Conservation (phyloP, 2,329 filamentous ascomycete genomes). For the Aspergillus calidoustus region DNA sequence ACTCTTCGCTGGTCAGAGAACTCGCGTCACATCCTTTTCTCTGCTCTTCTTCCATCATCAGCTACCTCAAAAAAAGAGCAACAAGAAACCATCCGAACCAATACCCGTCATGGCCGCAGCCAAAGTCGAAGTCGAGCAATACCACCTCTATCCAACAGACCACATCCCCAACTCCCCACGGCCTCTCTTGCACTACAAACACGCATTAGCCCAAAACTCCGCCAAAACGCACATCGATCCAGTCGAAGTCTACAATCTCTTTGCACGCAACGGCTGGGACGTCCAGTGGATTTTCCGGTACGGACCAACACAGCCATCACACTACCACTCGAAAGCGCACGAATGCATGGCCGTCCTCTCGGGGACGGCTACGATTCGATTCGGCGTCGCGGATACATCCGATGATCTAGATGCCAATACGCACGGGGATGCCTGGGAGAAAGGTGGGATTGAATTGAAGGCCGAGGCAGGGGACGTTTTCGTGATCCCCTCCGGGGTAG, state of each 20-base stretch:
- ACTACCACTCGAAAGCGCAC: conserved; percentile 62
- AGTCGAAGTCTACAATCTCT: conserved; percentile 48
- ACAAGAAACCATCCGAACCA: no score
- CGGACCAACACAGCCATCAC: conserved; percentile 57
- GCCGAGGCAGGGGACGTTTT: conserved; percentile 62
- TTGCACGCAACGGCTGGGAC: conserved; percentile 57
- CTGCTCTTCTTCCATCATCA: no score
- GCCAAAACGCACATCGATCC: conserved; percentile 20
- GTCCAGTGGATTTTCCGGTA: conserved; percentile 64
- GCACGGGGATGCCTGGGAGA: conserved; percentile 39
- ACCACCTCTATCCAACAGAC: conserved; percentile 47
- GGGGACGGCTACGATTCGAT: conserved; percentile 58
- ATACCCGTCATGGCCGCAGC: no score
- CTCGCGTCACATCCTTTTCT: no score
- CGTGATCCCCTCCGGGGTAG: conserved; percentile 60
- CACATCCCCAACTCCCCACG: conserved; percentile 58
- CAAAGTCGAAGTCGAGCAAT: conserved; percentile 19
- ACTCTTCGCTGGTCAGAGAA: no score
- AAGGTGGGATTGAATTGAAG: conserved; percentile 53
- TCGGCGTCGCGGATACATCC: conserved; percentile 57
- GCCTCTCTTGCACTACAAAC: conserved; percentile 59
- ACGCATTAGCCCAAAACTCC: conserved; percentile 37
- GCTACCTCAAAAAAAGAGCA: no score
- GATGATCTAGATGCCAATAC: conserved; percentile 19
- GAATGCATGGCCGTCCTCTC: conserved; percentile 64